A percentile compares a stretch with the other conserved stretches of the same genome.
Conservation (phyloP, 257 asterid genomes). For the Eustoma russellianum region DNA sequence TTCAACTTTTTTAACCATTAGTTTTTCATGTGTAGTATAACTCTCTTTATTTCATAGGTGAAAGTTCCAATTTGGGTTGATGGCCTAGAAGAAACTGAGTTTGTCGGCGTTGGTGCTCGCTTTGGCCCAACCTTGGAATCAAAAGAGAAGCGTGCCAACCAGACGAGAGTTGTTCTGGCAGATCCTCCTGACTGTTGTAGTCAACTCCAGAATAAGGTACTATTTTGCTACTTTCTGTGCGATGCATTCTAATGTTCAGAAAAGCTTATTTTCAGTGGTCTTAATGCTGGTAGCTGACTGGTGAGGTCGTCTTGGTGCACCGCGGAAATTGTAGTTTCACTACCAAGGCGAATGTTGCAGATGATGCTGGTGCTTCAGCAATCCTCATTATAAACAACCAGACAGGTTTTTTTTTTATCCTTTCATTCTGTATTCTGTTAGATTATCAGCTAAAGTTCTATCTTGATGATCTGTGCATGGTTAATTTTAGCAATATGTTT, state of each 20-base stretch:
- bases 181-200: slow-evolving; percentile 95
- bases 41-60: slow-evolving; percentile 40
- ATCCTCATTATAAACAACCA: slow-evolving; percentile 68
- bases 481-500: too few relatives aligned
- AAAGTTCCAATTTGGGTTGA: slow-evolving; percentile 84
- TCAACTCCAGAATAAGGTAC: slow-evolving; percentile 68
- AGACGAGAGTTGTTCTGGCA: slow-evolving; percentile 63
- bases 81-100: slow-evolving; percentile 61
- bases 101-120: slow-evolving; percentile 97
- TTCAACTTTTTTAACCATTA: too few relatives aligned
- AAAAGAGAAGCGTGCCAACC: slow-evolving; percentile 89
- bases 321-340: slow-evolving; percentile 90
- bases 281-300: slow-evolving; percentile 45
- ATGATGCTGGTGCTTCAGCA: slow-evolving; percentile 88
- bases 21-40: not conserved
- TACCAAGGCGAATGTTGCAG: slow-evolving; percentile 73
- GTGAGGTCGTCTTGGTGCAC: slow-evolving; percentile 80
- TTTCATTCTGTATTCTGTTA: slow-evolving; percentile 4
- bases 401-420: slow-evolving; percentile 41
- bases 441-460: too few relatives aligned
- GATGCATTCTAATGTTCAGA: slow-evolving; percentile 1
- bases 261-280: slow-evolving; percentile 3
- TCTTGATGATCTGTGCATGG: too few relatives aligned
- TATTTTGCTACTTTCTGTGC: not conserved
- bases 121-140: slow-evolving; percentile 91